phyloP scores from a whole-genome alignment of 257 asterid species.

The Penstemon eatonii region DNA sequence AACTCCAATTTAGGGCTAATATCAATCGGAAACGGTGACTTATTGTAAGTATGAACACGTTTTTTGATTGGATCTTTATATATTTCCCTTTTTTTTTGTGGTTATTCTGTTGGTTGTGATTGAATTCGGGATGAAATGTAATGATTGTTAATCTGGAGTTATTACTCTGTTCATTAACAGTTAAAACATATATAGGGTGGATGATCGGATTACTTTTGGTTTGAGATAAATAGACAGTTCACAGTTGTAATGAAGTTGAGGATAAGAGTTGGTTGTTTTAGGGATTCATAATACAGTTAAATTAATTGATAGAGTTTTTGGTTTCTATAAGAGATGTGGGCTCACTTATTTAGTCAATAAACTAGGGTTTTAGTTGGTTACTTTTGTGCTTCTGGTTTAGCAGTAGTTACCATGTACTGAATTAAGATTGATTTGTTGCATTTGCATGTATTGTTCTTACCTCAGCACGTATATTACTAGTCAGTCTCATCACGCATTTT shows the following conservation, averaged over 20 bases:
- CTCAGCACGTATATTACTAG: too few relatives aligned
- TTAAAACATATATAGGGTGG: neutral
- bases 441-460: neutral
- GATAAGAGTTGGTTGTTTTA: neutral
- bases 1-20: neutral
- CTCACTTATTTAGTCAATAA: neutral
- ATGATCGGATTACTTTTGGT: neutral
- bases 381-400: neutral
- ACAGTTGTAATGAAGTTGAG: neutral
- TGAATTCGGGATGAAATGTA: neutral
- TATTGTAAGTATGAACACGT: neutral
- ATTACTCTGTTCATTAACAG: neutral
- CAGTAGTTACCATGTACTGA: neutral
- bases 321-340: conserved; percentile 1
- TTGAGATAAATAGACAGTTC: neutral
- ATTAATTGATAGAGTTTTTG: neutral
- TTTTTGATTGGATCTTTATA: conserved; percentile 15
- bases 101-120: conserved; percentile 9
- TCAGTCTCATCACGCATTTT: neutral
- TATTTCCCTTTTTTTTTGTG: conserved; percentile 1
- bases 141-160: neutral
- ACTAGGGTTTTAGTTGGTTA: neutral
- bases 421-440: neutral
- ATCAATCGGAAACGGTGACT: conserved; percentile 1
- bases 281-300: neutral